These are phyloP conservation scores for Chaetomium olivaceum DNA, from an alignment of 2,329 filamentous ascomycete species.

Conservation along the genomic window DNA sequence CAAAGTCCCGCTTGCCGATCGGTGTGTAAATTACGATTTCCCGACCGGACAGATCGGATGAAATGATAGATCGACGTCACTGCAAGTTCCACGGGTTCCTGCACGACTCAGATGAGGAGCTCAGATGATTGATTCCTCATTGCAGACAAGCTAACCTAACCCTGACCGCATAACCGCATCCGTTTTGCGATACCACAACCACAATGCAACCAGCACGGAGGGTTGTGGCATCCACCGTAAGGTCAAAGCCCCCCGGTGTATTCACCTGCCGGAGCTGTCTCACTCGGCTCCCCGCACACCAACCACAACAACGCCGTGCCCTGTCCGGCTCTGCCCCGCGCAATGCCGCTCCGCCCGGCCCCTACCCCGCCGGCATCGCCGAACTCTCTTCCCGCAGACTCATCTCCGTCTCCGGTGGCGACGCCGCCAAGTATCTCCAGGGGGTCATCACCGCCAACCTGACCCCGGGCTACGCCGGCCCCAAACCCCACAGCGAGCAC, in stretches of 20 bases:
- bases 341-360: constrained; percentile 24
- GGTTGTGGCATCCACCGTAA: neutral
- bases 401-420: constrained; percentile 75
- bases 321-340: constrained; percentile 28
- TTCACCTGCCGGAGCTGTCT: constrained; percentile 10
- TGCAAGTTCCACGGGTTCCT: neutral
- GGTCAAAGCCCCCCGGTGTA: neutral
- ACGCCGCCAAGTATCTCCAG: constrained; percentile 83
- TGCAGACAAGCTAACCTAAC: neutral
- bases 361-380: constrained; percentile 54
- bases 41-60: constrained; percentile 1
- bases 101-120: neutral
- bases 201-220: constrained; percentile 18
- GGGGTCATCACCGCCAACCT: constrained; percentile 80
- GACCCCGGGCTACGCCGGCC: constrained; percentile 33
- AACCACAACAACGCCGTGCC: constrained; percentile 22
- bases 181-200: neutral
- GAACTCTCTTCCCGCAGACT: constrained; percentile 72
- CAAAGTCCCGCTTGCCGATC: constrained; percentile 15
- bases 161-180: neutral
- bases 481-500: constrained; percentile 26
- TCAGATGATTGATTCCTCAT: neutral
- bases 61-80: constrained; percentile 27
- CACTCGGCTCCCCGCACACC: neutral
- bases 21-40: constrained; percentile 10